Percentiles rank a stretch among this genome's conserved stretches.
Evolutionary conservation across 2,329 filamentous ascomycete species (phyloP).

Genomic region (Fusarium dimerum): DNA sequence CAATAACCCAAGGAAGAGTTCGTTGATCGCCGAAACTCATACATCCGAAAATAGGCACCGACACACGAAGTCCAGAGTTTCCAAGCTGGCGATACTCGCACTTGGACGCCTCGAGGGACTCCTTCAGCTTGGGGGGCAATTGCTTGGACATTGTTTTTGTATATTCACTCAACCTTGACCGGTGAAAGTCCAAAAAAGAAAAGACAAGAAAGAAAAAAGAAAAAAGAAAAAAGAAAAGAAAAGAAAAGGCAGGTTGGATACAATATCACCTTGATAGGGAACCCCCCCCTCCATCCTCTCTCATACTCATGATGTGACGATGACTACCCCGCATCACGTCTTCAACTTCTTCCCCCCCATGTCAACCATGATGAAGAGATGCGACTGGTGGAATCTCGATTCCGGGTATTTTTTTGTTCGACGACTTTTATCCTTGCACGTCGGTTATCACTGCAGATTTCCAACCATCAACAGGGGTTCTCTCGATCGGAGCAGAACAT

Average conservation of each 20-base stretch:
- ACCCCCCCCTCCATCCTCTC: too few species aligned
- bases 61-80: slow-evolving; percentile 11
- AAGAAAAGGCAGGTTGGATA: too few species aligned
- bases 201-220: background rate
- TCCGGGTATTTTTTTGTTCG: background rate
- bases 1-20: slow-evolving; percentile 15
- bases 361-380: background rate
- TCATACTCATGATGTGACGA: background rate
- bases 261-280: too few species aligned
- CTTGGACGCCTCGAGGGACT: slow-evolving; percentile 13
- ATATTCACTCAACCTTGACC: background rate
- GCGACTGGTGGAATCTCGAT: background rate
- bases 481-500: too few species aligned
- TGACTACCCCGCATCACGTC: background rate
- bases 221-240: too few species aligned
- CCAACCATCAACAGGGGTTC: background rate
- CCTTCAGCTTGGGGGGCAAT: slow-evolving; percentile 11
- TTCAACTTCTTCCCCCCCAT: background rate
- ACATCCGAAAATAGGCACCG: slow-evolving; percentile 13
- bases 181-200: too few species aligned
- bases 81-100: slow-evolving; percentile 20
- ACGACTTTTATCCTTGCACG: background rate
- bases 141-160: slow-evolving; percentile 6
- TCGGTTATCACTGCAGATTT: background rate
- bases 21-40: slow-evolving; percentile 21